These are phyloP conservation scores for Daphne laureola DNA, from an alignment of 441 rosid genomes.

Conservation along the genomic window DNA sequence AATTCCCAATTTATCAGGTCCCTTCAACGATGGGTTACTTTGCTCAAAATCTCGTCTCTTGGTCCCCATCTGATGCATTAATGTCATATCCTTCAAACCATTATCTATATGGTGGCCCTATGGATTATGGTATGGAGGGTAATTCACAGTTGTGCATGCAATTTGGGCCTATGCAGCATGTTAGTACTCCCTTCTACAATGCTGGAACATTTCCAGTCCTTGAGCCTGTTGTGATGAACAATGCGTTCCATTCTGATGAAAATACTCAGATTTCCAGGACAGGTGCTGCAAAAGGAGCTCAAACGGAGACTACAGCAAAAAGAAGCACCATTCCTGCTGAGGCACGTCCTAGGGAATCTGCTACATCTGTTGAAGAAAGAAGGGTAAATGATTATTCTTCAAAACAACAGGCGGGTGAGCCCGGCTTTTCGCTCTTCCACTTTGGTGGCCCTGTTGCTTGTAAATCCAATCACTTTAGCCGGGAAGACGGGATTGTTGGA, in stretches of 20 bases:
- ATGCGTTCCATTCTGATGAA: constrained; percentile 32
- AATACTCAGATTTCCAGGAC: constrained; percentile 28
- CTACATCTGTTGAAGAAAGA: constrained; percentile 23
- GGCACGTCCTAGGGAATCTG: constrained; percentile 18
- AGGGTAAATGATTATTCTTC: constrained; percentile 22
- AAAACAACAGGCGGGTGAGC: constrained; percentile 23
- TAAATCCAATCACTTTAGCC: constrained; percentile 28
- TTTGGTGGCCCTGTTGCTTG: constrained; percentile 79
- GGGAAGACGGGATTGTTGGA: constrained; percentile 35
- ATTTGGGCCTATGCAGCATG: constrained; percentile 51
- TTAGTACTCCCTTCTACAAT: constrained; percentile 40
- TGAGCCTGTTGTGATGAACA: constrained; percentile 45
- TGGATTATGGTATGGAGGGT: constrained; percentile 54
- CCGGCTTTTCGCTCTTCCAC: constrained; percentile 83
- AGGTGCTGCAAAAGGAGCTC: constrained; percentile 17
- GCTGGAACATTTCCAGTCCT: constrained; percentile 45
- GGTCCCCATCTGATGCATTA: constrained; percentile 67
- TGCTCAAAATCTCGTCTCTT: constrained; percentile 76
- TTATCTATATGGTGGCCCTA: constrained; percentile 54
- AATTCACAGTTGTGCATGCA: constrained; percentile 57
- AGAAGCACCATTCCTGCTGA: constrained; percentile 13
- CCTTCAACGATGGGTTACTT: constrained; percentile 72
- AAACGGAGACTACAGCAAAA: constrained; percentile 27
- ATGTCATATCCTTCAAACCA: constrained; percentile 51
- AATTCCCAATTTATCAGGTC: constrained; percentile 53